These are phyloP conservation scores for Cystofilobasidium capitatum DNA, from an alignment of 768 basidiomycete species.

Conservation along the genomic window DNA sequence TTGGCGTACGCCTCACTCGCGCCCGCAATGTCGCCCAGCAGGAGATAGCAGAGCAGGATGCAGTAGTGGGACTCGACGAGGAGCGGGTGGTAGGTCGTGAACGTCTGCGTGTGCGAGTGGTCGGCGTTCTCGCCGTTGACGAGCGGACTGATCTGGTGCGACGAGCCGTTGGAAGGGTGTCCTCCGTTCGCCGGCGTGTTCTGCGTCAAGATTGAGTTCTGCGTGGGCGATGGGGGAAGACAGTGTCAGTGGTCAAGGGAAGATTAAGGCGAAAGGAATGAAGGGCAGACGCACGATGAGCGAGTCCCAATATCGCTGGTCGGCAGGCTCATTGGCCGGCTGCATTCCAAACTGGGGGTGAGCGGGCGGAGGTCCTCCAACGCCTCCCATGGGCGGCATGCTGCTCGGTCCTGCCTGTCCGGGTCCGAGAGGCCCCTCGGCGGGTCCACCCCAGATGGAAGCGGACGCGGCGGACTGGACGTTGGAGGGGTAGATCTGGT, in stretches of 20 bases:
- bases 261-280: not conserved
- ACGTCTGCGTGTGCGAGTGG: conserved; percentile 39
- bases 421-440: not conserved
- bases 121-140: conserved; percentile 5
- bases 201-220: conserved; percentile 8
- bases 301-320: conserved; percentile 2
- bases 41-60: conserved; percentile 60
- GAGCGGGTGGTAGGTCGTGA: conserved; percentile 83
- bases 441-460: not conserved
- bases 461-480: not conserved
- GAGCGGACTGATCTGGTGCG: not conserved
- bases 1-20: conserved; percentile 58
- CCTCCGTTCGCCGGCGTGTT: not conserved
- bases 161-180: not conserved
- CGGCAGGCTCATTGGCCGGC: not conserved
- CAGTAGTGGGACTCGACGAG: conserved; percentile 79
- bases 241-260: not conserved
- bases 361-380: not conserved
- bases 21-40: conserved; percentile 63
- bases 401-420: not conserved
- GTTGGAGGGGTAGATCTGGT: conserved; percentile 24
- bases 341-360: no score
- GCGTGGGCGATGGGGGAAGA: not conserved
- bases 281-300: not conserved
- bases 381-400: not conserved